Base-by-base conservation (phyloP, 2,329 filamentous ascomycete genomes). In the Periconia digitata region DNA sequence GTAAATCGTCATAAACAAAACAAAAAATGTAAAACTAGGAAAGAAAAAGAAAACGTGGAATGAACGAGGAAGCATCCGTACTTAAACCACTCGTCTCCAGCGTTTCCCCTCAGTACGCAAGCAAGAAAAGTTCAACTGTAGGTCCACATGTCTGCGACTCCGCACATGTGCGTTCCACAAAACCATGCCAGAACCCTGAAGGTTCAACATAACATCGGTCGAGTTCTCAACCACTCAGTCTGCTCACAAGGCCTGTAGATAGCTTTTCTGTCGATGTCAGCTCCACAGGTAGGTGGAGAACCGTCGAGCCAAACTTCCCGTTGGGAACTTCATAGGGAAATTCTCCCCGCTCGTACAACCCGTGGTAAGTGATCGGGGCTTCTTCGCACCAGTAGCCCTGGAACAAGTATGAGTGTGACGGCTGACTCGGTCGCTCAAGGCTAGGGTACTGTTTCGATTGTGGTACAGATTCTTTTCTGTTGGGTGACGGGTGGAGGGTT, bases 341-440 rank as follows among this genome's bases (percentile, higher is more conserved):
- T 60, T 67, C 44, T 61, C 61, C 58, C 64, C 66, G 66, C 56
- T 44, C n/a, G 27, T 32, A 10, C 8, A 13, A 32, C 27, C n/a
- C 27, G 8, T 32, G 27, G 8, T 15, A 32, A 15, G 27, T 15
- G 10, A 13, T 32, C 27, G 27, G 27, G 3, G 4, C 5, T 12
- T 32, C 27, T 12, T 32, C 27, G 27, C 27, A 3, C 24, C 27
- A 12, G n/a, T n/a, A n/a, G n/a, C n/a, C n/a, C n/a, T n/a, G n/a
- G n/a, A n/a, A n/a, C n/a, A n/a, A n/a, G n/a, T n/a, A n/a, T n/a
- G n/a, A n/a, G n/a, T n/a, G n/a, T n/a, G n/a, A n/a, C n/a, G n/a
- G n/a, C n/a, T n/a, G n/a, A n/a, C n/a, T n/a, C n/a, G n/a, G n/a
- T n/a, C n/a, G n/a, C n/a, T n/a, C n/a, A n/a, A n/a, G n/a, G n/a